These are phyloP conservation scores for Podaxis sp. DNA, from an alignment of 768 basidiomycete genomes.

Conservation along the genomic window DNA sequence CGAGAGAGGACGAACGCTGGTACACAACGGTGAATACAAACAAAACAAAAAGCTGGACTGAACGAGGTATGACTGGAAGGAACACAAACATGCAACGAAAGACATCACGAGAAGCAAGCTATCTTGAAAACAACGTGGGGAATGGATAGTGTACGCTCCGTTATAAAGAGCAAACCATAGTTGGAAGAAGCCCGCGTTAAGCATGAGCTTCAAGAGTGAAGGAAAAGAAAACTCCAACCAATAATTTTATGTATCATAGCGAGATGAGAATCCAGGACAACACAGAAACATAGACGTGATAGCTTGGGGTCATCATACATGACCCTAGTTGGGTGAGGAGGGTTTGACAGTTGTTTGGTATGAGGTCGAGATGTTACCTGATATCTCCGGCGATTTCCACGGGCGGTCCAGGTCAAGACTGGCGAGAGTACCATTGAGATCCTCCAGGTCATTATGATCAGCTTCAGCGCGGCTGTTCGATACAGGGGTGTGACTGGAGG, in stretches of 20 bases:
- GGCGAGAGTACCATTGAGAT: slow-evolving; percentile 73
- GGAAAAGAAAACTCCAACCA: slow-evolving; percentile 18
- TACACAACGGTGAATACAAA: slow-evolving; percentile 10
- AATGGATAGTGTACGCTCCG: not conserved
- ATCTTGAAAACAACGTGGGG: slow-evolving; percentile 8
- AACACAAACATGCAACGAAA: slow-evolving; percentile 4
- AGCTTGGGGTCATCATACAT: slow-evolving; percentile 8
- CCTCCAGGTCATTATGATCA: slow-evolving; percentile 47
- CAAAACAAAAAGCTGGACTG: slow-evolving; percentile 19
- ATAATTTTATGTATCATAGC: slow-evolving; percentile 25
- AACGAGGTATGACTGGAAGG: slow-evolving; percentile 11
- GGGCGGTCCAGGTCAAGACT: slow-evolving; percentile 61
- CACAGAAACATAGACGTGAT: slow-evolving; percentile 18
- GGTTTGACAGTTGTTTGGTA: slow-evolving; percentile 13
- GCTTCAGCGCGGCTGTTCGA: slow-evolving; percentile 32
- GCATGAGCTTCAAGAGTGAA: slow-evolving; percentile 5
- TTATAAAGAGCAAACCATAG: slow-evolving; percentile 11
- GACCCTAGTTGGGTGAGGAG: slow-evolving; percentile 14
- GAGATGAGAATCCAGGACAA: slow-evolving; percentile 27
- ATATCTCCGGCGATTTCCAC: slow-evolving; percentile 22
- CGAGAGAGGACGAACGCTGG: not conserved
- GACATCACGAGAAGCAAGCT: slow-evolving; percentile 6
- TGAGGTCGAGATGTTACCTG: slow-evolving; percentile 6
- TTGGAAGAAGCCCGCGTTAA: slow-evolving; percentile 9
- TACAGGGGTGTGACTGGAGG: slow-evolving; percentile 38